Percentiles rank a stretch among this genome's conserved stretches.
These are phyloP conservation scores for Bocquillonia castaneifolia DNA, from an alignment of 441 rosid genomes.

Conservation along the genomic window DNA sequence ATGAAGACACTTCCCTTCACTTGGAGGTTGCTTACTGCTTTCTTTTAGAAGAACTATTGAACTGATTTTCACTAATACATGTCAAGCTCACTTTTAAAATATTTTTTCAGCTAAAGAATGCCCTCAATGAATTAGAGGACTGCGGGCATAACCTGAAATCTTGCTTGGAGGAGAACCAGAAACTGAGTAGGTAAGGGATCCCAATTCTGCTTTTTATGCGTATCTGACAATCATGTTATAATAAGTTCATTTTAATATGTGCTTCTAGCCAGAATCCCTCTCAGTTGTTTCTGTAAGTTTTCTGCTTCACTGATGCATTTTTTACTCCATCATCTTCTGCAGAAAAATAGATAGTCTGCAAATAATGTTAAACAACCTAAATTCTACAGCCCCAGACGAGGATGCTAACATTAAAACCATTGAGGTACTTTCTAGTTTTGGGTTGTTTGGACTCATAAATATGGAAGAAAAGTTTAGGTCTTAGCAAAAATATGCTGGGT, in stretches of 20 bases:
- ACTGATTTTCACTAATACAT: constrained; percentile 17
- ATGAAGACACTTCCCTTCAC: constrained; percentile 52
- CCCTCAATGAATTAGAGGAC: constrained; percentile 60
- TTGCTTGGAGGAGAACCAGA: constrained; percentile 81
- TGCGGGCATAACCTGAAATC: constrained; percentile 60
- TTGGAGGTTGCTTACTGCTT: constrained; percentile 53
- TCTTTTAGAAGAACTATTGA: constrained; percentile 11
- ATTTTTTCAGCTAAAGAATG: constrained; percentile 53
- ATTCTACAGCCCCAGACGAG: constrained; percentile 35
- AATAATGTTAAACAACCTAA: constrained; percentile 40
- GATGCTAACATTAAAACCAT: constrained; percentile 27
- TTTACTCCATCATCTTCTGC: constrained; percentile 31
- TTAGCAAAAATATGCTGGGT: background rate
- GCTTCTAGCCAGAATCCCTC: constrained; percentile 13
- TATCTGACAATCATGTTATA: background rate
- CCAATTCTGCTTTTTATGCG: constrained; percentile 22
- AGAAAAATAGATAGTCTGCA: constrained; percentile 69
- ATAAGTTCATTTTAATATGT: constrained; percentile 11
- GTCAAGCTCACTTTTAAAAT: constrained; percentile 19
- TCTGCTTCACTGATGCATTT: constrained; percentile 23
- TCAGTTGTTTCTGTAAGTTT: constrained; percentile 14
- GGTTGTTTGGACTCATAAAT: constrained; percentile 5
- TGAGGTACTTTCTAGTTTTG: constrained; percentile 40
- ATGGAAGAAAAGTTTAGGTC: background rate
- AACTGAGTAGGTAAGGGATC: constrained; percentile 59